Percentiles rank a stretch among this genome's conserved stretches.
Evolutionary conservation across 345 rosid genomes (phyloP).

Genomic region (Lumnitzera littorea): DNA sequence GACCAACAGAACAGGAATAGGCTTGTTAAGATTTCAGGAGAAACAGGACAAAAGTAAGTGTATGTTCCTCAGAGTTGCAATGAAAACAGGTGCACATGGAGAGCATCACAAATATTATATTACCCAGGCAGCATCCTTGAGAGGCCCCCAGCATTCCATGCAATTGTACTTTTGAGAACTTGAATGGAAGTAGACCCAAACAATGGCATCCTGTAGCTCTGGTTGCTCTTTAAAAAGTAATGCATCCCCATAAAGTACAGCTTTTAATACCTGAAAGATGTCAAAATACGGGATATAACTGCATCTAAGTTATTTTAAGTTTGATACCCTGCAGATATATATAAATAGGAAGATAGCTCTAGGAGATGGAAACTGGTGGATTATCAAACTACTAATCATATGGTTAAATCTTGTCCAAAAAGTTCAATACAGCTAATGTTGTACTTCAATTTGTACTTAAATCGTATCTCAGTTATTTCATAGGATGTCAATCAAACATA

Average conservation of each 20-base stretch:
- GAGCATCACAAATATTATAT: neutral
- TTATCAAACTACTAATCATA: too few relatives aligned
- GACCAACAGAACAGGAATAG: too few relatives aligned
- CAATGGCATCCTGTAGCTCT: constrained; percentile 58
- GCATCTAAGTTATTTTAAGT: neutral
- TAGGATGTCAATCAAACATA: too few relatives aligned
- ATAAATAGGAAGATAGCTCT: too few relatives aligned
- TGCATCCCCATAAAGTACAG: constrained; percentile 76
- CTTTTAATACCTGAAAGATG: constrained; percentile 55
- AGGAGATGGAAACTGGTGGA: too few relatives aligned
- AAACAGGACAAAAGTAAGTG: neutral
- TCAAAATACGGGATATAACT: neutral
- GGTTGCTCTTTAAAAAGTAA: constrained; percentile 56
- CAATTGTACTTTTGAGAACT: constrained; percentile 58
- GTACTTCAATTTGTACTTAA: too few relatives aligned
- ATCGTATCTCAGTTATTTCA: too few relatives aligned
- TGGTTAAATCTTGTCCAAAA: too few relatives aligned
- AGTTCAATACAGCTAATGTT: too few relatives aligned
- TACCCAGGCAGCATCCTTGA: constrained; percentile 73
- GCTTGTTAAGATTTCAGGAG: neutral
- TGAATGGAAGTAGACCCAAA: constrained; percentile 85
- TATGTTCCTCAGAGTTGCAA: neutral
- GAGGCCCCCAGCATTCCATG: constrained; percentile 79
- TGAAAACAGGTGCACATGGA: neutral
- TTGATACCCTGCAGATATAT: neutral